phyloP scores from a whole-genome alignment of 208 protist species.

The Leishmania major region DNA sequence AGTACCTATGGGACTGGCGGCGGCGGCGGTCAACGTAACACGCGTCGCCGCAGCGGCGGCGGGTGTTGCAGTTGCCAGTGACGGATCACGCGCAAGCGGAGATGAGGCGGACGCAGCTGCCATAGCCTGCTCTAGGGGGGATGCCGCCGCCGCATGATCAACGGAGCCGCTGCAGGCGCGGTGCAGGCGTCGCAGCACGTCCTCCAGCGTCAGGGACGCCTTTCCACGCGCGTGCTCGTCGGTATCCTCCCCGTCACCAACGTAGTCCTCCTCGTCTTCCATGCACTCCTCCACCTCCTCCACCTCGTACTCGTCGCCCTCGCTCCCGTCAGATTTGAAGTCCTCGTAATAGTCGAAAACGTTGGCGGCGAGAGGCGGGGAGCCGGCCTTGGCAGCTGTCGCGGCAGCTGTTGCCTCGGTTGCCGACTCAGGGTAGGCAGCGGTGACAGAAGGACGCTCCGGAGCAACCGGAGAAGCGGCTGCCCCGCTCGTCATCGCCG shows the following conservation, averaged over 20 bases:
- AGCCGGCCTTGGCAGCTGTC: not conserved
- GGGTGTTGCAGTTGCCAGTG: not conserved
- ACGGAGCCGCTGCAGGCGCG: conserved; percentile 26
- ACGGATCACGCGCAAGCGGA: not conserved
- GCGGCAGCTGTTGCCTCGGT: not conserved
- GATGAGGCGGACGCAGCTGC: not conserved
- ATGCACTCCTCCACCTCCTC: conserved; percentile 29
- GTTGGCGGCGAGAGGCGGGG: conserved; percentile 11
- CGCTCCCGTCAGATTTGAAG: conserved; percentile 5
- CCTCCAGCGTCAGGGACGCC: conserved; percentile 14
- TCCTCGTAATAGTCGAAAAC: conserved; percentile 19
- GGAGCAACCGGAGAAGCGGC: conserved; percentile 1
- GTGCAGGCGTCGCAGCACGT: conserved; percentile 30
- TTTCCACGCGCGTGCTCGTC: not conserved
- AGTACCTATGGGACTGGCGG: conserved; percentile 6
- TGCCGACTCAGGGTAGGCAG: not conserved
- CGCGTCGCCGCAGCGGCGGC: conserved; percentile 1
- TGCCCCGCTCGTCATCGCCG: not conserved
- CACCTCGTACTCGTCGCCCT: conserved; percentile 25
- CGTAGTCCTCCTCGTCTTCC: conserved; percentile 21
- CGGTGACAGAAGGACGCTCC: not conserved
- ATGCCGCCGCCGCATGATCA: conserved; percentile 1
- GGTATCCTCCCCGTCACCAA: conserved; percentile 14
- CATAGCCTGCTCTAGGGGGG: not conserved
- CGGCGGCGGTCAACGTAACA: not conserved